Evolutionary conservation across 2,329 filamentous ascomycete species (phyloP).

Genomic region (Teratosphaeria zuluensis): DNA sequence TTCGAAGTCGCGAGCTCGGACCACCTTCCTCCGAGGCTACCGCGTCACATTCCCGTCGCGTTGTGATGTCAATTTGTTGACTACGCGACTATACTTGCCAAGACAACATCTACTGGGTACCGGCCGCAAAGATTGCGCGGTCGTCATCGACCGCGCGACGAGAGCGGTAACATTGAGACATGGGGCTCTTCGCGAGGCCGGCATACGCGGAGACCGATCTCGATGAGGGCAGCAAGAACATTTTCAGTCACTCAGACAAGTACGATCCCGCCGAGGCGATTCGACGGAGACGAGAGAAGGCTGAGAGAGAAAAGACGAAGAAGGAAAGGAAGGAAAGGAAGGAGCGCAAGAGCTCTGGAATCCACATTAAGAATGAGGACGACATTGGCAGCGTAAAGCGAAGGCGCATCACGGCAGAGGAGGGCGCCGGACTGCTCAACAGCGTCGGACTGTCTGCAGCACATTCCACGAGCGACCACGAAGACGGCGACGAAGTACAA

Average conservation of each 20-base stretch:
- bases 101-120: not conserved
- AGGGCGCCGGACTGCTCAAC: conserved; percentile 13
- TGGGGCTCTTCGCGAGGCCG: conserved; percentile 24
- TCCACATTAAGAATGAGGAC: conserved; percentile 5
- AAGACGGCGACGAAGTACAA: conserved; percentile 2
- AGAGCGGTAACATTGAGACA: not conserved
- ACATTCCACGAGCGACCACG: conserved; percentile 4
- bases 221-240: conserved; percentile 20
- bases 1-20: not conserved
- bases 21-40: not conserved
- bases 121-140: not conserved
- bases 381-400: conserved; percentile 13
- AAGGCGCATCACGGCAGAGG: conserved; percentile 19
- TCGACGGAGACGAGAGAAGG: conserved; percentile 18
- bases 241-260: conserved; percentile 36
- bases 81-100: not conserved
- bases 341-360: conserved; percentile 15
- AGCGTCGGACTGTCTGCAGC: conserved; percentile 9
- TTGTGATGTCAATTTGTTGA: not conserved
- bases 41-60: not conserved
- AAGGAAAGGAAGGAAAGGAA: conserved; percentile 20
- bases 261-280: conserved; percentile 30
- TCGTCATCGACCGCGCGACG: not conserved
- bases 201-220: conserved; percentile 16
- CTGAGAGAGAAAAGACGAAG: conserved; percentile 22